phyloP scores from a whole-genome alignment of 2,329 filamentous ascomycete species.

The Onygenales sp. region DNA sequence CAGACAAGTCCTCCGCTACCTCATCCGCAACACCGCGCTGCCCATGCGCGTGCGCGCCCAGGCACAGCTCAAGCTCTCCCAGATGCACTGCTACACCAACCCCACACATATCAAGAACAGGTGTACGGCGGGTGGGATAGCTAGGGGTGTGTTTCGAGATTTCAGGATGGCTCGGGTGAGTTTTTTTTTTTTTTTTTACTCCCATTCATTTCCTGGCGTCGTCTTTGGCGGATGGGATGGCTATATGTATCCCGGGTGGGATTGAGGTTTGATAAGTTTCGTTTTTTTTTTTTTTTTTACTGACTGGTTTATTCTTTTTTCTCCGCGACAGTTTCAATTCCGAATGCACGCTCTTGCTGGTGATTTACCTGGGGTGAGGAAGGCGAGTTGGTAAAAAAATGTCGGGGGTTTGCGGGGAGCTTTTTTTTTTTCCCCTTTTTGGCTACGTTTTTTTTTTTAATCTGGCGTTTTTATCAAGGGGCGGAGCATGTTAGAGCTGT shows the following conservation, averaged over 20 bases:
- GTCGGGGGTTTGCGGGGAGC: background rate
- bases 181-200: constrained; percentile 10
- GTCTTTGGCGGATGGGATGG: background rate
- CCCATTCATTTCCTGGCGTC: background rate
- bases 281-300: too few relatives aligned
- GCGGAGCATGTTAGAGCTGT: too few relatives aligned
- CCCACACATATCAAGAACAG: constrained; percentile 90
- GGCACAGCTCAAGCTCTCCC: constrained; percentile 82
- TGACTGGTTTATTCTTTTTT: constrained; percentile 16
- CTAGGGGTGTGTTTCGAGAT: constrained; percentile 79
- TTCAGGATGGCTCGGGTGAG: constrained; percentile 87
- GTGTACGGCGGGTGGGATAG: constrained; percentile 85
- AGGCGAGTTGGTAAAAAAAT: constrained; percentile 75
- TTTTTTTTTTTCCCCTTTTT: too few relatives aligned
- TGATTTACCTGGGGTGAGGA: constrained; percentile 82
- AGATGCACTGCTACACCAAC: constrained; percentile 94
- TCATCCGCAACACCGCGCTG: constrained; percentile 85
- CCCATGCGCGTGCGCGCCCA: constrained; percentile 73
- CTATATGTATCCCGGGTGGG: background rate
- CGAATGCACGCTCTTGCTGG: constrained; percentile 79
- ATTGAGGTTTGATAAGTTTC: background rate
- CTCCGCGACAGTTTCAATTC: constrained; percentile 91
- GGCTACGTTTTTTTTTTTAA: background rate
- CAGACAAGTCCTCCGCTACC: constrained; percentile 87
- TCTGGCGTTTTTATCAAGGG: too few relatives aligned